phyloP scores from a whole-genome alignment of 805 yeast species.

The Lachancea nothofagi region DNA sequence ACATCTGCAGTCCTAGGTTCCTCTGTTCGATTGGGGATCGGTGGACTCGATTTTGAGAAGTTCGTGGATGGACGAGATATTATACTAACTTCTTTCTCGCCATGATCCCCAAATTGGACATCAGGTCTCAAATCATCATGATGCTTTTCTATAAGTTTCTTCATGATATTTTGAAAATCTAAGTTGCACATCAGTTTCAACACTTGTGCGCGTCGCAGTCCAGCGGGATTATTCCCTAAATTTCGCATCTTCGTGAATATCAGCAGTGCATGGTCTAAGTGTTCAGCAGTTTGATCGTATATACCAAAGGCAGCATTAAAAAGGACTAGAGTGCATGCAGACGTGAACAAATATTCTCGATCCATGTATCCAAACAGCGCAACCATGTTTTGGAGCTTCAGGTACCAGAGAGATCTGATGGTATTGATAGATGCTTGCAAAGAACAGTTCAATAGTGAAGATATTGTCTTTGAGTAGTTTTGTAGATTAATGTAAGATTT shows the following conservation, averaged over 20 bases:
- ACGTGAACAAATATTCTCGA: slow-evolving; percentile 71
- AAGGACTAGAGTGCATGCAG: slow-evolving; percentile 65
- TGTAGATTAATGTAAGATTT: slow-evolving; percentile 55
- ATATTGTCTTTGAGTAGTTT: slow-evolving; percentile 58
- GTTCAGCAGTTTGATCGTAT: slow-evolving; percentile 66
- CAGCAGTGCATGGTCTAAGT: slow-evolving; percentile 64
- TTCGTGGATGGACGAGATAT: slow-evolving; percentile 19
- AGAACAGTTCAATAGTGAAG: slow-evolving; percentile 67
- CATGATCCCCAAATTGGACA: slow-evolving; percentile 18
- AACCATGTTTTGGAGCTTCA: slow-evolving; percentile 73
- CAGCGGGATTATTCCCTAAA: slow-evolving; percentile 77
- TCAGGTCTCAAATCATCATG: slow-evolving; percentile 37
- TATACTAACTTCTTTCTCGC: slow-evolving; percentile 16
- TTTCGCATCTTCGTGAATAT: slow-evolving; percentile 72
- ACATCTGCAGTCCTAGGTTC: neutral
- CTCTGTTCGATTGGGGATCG: neutral
- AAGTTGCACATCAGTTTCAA: slow-evolving; percentile 57
- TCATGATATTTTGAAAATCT: slow-evolving; percentile 64
- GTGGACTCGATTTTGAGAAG: neutral
- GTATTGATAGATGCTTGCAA: slow-evolving; percentile 78
- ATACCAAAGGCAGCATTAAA: slow-evolving; percentile 80
- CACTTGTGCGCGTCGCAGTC: slow-evolving; percentile 64
- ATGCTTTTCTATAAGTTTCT: slow-evolving; percentile 50
- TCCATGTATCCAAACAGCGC: slow-evolving; percentile 86
- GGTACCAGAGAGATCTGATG: slow-evolving; percentile 65